phyloP scores from a whole-genome alignment of 441 rosid species.

The Jatropha multifida region DNA sequence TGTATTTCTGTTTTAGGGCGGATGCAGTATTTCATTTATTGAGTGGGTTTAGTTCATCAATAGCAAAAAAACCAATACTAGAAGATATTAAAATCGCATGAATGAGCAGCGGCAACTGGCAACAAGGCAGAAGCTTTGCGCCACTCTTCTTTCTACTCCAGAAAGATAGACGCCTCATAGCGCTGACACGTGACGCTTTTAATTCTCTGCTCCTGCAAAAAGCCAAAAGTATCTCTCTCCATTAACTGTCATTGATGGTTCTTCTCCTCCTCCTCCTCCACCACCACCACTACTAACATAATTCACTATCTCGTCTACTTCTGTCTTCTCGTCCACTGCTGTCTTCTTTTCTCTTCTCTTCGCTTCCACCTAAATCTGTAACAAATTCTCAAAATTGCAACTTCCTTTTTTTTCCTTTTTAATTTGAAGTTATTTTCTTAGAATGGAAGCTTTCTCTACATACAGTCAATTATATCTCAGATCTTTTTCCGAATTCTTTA shows the following conservation, averaged over 20 bases:
- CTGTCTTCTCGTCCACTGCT: not conserved
- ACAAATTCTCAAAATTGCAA: not conserved
- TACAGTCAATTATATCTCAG: not conserved
- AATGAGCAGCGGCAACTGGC: too few relatives aligned
- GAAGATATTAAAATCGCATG: too few relatives aligned
- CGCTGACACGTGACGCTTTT: slow-evolving; percentile 6
- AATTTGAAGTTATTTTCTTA: not conserved
- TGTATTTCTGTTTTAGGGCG: too few relatives aligned
- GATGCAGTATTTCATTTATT: too few relatives aligned
- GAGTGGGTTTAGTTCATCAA: too few relatives aligned
- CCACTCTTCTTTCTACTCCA: too few relatives aligned
- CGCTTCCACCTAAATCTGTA: not conserved
- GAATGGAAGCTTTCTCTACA: not conserved
- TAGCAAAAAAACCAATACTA: too few relatives aligned
- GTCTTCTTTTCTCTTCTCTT: not conserved
- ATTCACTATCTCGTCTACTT: not conserved
- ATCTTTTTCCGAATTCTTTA: slow-evolving; percentile 13
- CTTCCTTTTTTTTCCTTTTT: not conserved
- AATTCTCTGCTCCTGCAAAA: not conserved
- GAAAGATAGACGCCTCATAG: too few relatives aligned
- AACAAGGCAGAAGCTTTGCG: too few relatives aligned
- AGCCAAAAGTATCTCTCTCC: not conserved
- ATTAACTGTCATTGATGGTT: not conserved
- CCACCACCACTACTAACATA: not conserved
- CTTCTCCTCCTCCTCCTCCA: not conserved